phyloP scores from a whole-genome alignment of 2,329 filamentous ascomycete genomes.

The Talaromyces sp. region DNA sequence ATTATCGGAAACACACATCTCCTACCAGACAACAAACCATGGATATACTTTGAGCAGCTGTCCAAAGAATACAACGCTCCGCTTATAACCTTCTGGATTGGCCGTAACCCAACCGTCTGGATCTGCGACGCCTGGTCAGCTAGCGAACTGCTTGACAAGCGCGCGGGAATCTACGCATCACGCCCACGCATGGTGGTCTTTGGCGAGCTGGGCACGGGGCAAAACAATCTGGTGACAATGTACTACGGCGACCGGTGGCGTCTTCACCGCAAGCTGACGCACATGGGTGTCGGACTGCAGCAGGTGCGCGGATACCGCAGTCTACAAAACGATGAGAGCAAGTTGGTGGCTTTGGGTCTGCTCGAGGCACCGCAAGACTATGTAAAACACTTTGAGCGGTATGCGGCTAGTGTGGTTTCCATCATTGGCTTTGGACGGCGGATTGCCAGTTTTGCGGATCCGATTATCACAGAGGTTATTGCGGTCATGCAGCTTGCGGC shows the following conservation, averaged over 20 bases:
- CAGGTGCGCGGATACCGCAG: slow-evolving; percentile 49
- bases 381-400: slow-evolving; percentile 45
- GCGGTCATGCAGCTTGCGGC: slow-evolving; percentile 56
- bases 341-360: slow-evolving; percentile 17
- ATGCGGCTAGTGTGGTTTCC: slow-evolving; percentile 48
- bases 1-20: slow-evolving; percentile 54
- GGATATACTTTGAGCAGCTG: slow-evolving; percentile 53
- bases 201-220: slow-evolving; percentile 20
- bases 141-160: slow-evolving; percentile 31
- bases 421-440: slow-evolving; percentile 49
- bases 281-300: slow-evolving; percentile 51
- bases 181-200: slow-evolving; percentile 23
- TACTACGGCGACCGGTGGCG: slow-evolving; percentile 30
- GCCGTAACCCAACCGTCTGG: slow-evolving; percentile 28
- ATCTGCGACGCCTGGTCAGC: slow-evolving; percentile 24
- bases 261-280: slow-evolving; percentile 48
- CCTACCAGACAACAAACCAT: slow-evolving; percentile 52
- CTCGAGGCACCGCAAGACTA: slow-evolving; percentile 32
- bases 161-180: slow-evolving; percentile 30
- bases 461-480: slow-evolving; percentile 47
- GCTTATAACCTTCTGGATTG: slow-evolving; percentile 54
- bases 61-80: slow-evolving; percentile 47
- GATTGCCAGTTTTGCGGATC: slow-evolving; percentile 30
- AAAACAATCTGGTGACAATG: slow-evolving; percentile 4
- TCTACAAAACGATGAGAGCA: slow-evolving; percentile 57